Base-by-base conservation (phyloP, 306 rosid species). In the Pterocarpus santalinus region DNA sequence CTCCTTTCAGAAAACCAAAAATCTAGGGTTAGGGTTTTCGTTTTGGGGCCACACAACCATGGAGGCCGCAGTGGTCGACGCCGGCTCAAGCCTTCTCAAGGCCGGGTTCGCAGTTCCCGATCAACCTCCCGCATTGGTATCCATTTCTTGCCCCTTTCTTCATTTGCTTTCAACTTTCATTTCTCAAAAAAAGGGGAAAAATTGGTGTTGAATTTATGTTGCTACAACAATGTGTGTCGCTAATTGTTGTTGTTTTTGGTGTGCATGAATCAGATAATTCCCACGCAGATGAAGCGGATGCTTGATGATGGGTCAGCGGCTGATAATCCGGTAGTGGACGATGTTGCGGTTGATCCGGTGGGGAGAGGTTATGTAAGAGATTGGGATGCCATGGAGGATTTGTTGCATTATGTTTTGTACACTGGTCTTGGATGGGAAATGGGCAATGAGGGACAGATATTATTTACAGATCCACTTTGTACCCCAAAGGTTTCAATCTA, bases 361-460 rank as follows among this genome's bases (percentile, higher is more conserved):
- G 91, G 73, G 82, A 88, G 95, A 39, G 97, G 97, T 22, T 82
- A 86, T 73, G 67, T 95, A 41, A 92, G 87, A 73, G 98, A 95
- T 72, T 95, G 99, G 99, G 99, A 95, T 86, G 97, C 99, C 17
- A 84, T 95, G 92, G 99, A 95, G 84, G 99, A 95, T 82, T 83
- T 95, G 82, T 87, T 95, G 90, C 91, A 90, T 82, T 90, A 95
- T 89, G 87, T 93, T 28, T 82, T 95, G 56, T 95, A 95, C 61
- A 75, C 90, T 70, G 99, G 98, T 58, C 99, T 95, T 71, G 99
- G 99, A 72, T 95, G 99, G 99, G 99, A 93, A 87, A 90, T 93
- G 6, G 99, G 99, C 69, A 93, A 93, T 67, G 98, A 95, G 89
- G 98, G 98, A 43, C 97, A 95, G 74, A 90, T 95, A 76, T 75